phyloP scores from a whole-genome alignment of 2,329 filamentous ascomycete genomes.

The Xylariaceae sp. region DNA sequence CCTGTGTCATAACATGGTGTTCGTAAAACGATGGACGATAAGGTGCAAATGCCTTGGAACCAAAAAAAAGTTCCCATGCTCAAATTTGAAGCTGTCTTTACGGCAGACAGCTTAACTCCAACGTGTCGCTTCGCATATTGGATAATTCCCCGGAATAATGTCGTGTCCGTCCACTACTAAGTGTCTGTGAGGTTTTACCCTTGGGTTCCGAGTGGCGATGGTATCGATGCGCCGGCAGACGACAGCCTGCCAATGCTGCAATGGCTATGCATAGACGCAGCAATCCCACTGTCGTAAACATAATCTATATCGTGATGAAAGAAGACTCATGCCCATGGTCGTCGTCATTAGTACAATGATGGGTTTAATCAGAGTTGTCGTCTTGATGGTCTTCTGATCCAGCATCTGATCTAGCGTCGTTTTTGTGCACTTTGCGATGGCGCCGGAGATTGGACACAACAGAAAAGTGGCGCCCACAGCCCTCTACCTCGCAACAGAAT shows the following conservation, averaged over 20 bases:
- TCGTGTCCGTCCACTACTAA: neutral
- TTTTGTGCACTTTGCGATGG: slow-evolving; percentile 95
- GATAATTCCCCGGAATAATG: too few species aligned
- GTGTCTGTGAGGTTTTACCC: neutral
- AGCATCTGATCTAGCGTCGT: slow-evolving; percentile 62
- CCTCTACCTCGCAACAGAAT: slow-evolving; percentile 90
- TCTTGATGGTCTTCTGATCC: slow-evolving; percentile 64
- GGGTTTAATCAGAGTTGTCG: slow-evolving; percentile 54
- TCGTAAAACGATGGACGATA: slow-evolving; percentile 24
- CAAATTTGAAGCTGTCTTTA: slow-evolving; percentile 28
- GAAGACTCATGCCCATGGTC: slow-evolving; percentile 14
- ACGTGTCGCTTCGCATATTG: slow-evolving; percentile 22
- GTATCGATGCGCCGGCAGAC: neutral
- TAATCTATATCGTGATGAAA: slow-evolving; percentile 3
- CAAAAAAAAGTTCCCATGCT: slow-evolving; percentile 23
- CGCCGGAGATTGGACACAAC: slow-evolving; percentile 93
- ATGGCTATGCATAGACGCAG: neutral
- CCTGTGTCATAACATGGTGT: slow-evolving; percentile 20
- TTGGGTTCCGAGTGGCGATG: neutral
- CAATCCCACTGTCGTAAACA: neutral
- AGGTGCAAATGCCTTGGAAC: slow-evolving; percentile 25
- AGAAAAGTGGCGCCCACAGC: slow-evolving; percentile 93
- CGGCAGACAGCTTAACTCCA: slow-evolving; percentile 25
- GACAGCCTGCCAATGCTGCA: neutral
- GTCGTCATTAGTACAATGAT: neutral